Percentiles rank a stretch among this genome's conserved stretches.
Conservation (phyloP, 306 rosid species). For the Lablab purpureus region DNA sequence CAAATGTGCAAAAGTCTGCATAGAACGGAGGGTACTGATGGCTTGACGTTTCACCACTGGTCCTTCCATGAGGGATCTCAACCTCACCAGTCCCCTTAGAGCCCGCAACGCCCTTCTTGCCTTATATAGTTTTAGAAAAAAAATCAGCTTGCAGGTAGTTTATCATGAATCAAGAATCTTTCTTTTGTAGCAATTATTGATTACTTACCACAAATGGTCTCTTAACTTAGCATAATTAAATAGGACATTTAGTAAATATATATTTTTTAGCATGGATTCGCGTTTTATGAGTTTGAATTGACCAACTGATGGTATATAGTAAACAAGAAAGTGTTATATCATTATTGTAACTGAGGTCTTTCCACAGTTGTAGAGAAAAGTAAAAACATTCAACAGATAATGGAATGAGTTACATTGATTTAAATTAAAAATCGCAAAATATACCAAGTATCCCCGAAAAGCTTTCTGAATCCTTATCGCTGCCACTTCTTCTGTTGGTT, state of each 20-base stretch:
- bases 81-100: slow-evolving; percentile 88
- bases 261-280: neutral
- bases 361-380: too few relatives aligned
- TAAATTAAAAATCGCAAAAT: slow-evolving; percentile 9
- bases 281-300: slow-evolving; percentile 14
- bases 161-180: slow-evolving; percentile 26
- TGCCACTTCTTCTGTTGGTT: slow-evolving; percentile 70
- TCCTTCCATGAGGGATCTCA: slow-evolving; percentile 85
- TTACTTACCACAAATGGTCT: slow-evolving; percentile 1
- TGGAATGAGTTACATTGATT: neutral
- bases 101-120: slow-evolving; percentile 93
- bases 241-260: neutral
- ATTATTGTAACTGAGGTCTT: neutral
- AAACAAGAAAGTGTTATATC: slow-evolving; percentile 27
- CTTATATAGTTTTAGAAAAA: slow-evolving; percentile 54
- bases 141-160: slow-evolving; percentile 36
- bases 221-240: neutral
- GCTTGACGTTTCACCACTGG: slow-evolving; percentile 92
- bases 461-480: slow-evolving; percentile 88
- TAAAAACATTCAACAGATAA: too few relatives aligned
- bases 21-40: slow-evolving; percentile 77
- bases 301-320: neutral
- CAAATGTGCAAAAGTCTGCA: slow-evolving; percentile 94
- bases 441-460: slow-evolving; percentile 91
- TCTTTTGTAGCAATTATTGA: slow-evolving; percentile 13